Percentiles rank a stretch among this genome's conserved stretches.
These are phyloP conservation scores for Ophiostoma australiae DNA, from an alignment of 2,329 filamentous ascomycete species.

Conservation along the genomic window DNA sequence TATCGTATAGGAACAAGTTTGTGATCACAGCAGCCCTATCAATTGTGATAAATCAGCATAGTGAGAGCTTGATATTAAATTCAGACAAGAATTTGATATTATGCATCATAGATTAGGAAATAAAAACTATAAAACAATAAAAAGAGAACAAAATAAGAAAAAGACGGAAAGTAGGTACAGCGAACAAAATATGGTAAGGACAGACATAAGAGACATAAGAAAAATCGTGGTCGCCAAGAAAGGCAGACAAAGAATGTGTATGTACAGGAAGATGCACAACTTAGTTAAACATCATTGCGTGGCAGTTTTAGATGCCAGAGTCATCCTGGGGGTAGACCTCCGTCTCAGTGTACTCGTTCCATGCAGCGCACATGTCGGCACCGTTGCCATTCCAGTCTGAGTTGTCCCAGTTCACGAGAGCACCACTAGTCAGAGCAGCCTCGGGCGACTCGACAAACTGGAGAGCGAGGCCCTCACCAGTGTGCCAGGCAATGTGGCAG, in stretches of 20 bases:
- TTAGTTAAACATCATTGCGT: background rate
- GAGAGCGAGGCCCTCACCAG: conserved; percentile 43
- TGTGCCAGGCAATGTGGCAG: conserved; percentile 48
- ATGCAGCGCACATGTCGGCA: conserved; percentile 25
- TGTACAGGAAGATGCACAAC: background rate
- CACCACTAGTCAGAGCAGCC: background rate
- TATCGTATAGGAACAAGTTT: no score
- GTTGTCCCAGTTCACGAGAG: conserved; percentile 9
- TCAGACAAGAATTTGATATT: background rate
- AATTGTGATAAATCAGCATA: no score
- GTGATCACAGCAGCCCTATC: no score
- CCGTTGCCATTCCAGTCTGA: conserved; percentile 20
- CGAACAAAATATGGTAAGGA: background rate
- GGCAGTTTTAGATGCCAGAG: conserved; percentile 31
- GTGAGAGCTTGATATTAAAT: no score
- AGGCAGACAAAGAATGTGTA: background rate
- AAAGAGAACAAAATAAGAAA: background rate
- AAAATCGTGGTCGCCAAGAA: background rate
- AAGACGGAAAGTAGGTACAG: background rate
- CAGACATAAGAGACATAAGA: conserved; percentile 2
- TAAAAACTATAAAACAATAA: background rate
- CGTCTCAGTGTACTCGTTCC: conserved; percentile 20
- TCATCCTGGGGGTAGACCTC: conserved; percentile 9
- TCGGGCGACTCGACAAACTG: conserved; percentile 43
- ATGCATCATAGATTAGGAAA: background rate